Base-by-base conservation (phyloP, 108 stramenopile genomes). In the Cylindrotheca closterium region DNA sequence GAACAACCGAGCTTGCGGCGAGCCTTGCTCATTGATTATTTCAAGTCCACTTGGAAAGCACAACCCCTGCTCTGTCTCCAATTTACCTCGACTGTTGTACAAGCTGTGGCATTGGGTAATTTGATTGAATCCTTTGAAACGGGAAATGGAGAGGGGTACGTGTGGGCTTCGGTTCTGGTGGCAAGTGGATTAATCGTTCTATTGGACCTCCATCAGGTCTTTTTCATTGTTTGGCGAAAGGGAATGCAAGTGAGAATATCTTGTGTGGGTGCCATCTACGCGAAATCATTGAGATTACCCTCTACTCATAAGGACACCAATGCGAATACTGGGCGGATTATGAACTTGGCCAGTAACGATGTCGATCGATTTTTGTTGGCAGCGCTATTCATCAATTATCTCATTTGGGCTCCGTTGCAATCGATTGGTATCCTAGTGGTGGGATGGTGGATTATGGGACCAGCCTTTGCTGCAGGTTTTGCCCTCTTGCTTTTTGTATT, bases 331-430 rank as follows among this genome's bases (percentile, higher is more conserved):
- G 95, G 95, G 21, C 68, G 87, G 59, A 78, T 96, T 42, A 75
- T 89, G 30, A 96, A 92, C 57, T 70, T 96, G 57, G 89, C 89
- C 24, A 83, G 84, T 31, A 91, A 89, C 61, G 95, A 96, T 52
- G 92, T 96, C 7, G 95, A 96, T 63, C 72, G 95, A 1, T 91
- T 92, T 58, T 49, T 89, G 0, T 25, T 82, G 54, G 82, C 78
- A 0, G 71, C 81, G 0, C 70, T 92, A 7, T 93, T 93, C 58
- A 58, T 76, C 21, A 71, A 67, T 19, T 91, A 91, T 66, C 65
- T 96, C 8, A 56, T 90, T 47, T 91, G 77, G 83, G 87, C 85
- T 19, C 95, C 95, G 1, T 17, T 93, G 1, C 84, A 94, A 60
- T 60, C 85, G 2, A 42, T 96, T 26, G 89, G 77, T 0, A 91